Conservation (phyloP, 805 yeast species). For the Lipomyces kockii region DNA sequence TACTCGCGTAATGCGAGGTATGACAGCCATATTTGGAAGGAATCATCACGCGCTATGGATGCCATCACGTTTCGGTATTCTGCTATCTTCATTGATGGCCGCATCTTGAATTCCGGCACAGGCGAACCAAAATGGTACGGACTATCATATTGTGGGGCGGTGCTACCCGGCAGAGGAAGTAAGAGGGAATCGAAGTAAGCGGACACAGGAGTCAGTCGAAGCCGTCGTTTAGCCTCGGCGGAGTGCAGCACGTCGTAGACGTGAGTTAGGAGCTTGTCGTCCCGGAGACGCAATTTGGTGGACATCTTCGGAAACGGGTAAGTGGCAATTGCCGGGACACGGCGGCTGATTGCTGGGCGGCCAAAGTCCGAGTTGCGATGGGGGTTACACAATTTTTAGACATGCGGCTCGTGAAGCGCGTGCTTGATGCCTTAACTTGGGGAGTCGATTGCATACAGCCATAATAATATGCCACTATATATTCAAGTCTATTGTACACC, state of each 20-base stretch:
- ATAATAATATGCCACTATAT: no score
- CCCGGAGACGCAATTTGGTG: background rate
- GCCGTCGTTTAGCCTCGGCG: background rate
- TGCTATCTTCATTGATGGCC: slow-evolving; percentile 14
- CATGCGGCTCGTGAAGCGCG: background rate
- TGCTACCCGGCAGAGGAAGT: background rate
- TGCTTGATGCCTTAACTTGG: no score
- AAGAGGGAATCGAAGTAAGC: background rate
- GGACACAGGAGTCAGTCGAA: background rate
- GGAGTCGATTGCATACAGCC: no score
- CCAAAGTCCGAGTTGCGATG: background rate
- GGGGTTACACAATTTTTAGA: background rate
- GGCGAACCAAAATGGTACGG: slow-evolving; percentile 9
- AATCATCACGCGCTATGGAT: slow-evolving; percentile 17
- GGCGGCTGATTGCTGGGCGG: background rate
- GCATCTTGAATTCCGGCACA: slow-evolving; percentile 6
- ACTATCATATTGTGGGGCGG: background rate
- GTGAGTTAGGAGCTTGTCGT: background rate
- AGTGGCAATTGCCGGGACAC: background rate
- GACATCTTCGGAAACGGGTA: background rate
- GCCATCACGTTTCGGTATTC: slow-evolving; percentile 16
- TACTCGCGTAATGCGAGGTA: slow-evolving; percentile 19
- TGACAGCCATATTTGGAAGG: slow-evolving; percentile 21
- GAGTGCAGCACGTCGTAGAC: background rate
- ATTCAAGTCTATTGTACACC: no score